Conservation (phyloP, 164 flowering plant genomes). For the Aristolochia fimbriata region DNA sequence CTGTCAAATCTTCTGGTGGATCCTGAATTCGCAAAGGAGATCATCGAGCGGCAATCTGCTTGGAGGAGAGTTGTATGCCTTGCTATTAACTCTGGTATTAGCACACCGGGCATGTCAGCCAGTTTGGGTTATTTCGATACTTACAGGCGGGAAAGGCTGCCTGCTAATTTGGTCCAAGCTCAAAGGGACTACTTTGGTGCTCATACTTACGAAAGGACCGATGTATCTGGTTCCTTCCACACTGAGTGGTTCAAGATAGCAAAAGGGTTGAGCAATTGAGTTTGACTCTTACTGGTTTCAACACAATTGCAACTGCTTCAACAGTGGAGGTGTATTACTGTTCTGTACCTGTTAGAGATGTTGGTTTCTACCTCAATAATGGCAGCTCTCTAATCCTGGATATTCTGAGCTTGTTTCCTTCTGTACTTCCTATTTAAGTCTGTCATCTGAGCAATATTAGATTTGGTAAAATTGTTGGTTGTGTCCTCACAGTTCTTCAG, state of each 20-base stretch:
- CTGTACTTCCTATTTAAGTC: too few relatives aligned
- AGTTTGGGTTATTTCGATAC: constrained; percentile 60
- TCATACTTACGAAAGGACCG: constrained; percentile 66
- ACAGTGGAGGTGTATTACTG: too few relatives aligned
- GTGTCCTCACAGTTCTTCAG: too few relatives aligned
- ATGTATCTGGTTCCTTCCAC: constrained; percentile 54
- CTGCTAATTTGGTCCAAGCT: constrained; percentile 67
- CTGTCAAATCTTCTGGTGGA: constrained; percentile 57
- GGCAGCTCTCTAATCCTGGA: too few relatives aligned
- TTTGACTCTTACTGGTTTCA: too few relatives aligned
- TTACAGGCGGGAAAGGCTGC: constrained; percentile 53
- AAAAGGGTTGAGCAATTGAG: constrained; percentile 9
- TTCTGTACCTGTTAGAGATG: too few relatives aligned
- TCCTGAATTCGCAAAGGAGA: constrained; percentile 66
- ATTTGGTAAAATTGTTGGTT: too few relatives aligned
- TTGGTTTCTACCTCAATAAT: too few relatives aligned
- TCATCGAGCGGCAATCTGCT: constrained; percentile 52
- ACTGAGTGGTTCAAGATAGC: constrained; percentile 75
- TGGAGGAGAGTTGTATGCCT: constrained; percentile 57
- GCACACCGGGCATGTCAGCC: constrained; percentile 64
- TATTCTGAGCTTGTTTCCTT: too few relatives aligned
- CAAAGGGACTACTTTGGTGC: constrained; percentile 76
- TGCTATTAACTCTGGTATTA: constrained; percentile 56
- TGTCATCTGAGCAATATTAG: too few relatives aligned
- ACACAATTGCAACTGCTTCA: too few relatives aligned